Evolutionary conservation across 2,329 filamentous ascomycete genomes (phyloP), one percentile per base, ranked within the genome.

Genomic region (Ascochyta pisi): DNA sequence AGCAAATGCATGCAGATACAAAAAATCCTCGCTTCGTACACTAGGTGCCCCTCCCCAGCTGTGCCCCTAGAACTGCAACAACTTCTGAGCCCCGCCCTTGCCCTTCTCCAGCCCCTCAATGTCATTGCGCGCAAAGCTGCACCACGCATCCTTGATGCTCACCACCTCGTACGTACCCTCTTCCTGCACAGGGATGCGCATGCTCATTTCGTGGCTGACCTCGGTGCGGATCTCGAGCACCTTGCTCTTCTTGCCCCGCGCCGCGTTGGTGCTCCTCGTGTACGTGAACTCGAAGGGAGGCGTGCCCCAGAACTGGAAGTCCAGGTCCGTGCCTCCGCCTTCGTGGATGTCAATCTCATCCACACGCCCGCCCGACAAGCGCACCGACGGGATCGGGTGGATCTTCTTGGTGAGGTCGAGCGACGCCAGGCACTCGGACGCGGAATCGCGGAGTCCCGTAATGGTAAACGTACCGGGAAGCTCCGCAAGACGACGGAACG

Each of bases 251-350:
- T 70, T 69, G 1, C 76, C 75, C 12, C 69, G 67, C 1, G 89
- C 89, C n/a, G 87, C 88, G 73, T 96, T 96, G 40, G 91, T 91
- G 76, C 89, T 95, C 59, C 95, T 85, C 19, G 92, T 98, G 75
- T 96, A 98, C 54, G 94, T 97, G 73, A 98, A 99, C 77, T 98
- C 95, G 70, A 99, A 99, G 1, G 95, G 95, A 59, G 95, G 92
- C 6, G 91, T 93, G 53, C 96, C 95, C 81, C 90, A 93, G 78
- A 99, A 99, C 68, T 96, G 91, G 67, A 99, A 98, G 7, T 92
- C 80, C 48, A 99, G 92, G 72, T 97, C 91, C 0, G 95, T 92
- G 73, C 96, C 90, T 59, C 92, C 92, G 65, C 95, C 95, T 79
- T 99, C 94, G 74, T 98, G 96, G 60, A 99, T 99, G 72, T 98